Percentiles rank a stretch among this genome's conserved stretches.
phyloP scores from a whole-genome alignment of 164 flowering plant genomes.

The Aristolochia contorta region DNA sequence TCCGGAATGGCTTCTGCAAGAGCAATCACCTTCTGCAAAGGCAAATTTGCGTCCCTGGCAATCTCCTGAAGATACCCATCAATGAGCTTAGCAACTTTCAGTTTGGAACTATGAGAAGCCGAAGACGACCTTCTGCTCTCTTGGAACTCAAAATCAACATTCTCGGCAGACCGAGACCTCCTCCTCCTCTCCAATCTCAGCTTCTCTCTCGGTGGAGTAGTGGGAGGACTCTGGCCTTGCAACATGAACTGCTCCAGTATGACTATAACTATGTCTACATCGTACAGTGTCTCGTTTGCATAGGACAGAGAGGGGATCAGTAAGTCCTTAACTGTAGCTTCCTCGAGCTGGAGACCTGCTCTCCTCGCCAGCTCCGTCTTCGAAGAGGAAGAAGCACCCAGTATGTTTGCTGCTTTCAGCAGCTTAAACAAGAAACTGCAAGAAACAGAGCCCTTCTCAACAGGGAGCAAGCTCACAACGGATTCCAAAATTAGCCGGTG shows the following conservation, averaged over 20 bases:
- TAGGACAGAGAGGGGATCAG: slow-evolving; percentile 55
- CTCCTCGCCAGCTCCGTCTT: slow-evolving; percentile 73
- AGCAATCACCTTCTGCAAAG: slow-evolving; percentile 58
- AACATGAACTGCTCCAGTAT: slow-evolving; percentile 79
- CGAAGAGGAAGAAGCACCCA: slow-evolving; percentile 64
- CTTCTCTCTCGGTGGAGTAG: slow-evolving; percentile 54
- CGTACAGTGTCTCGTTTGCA: slow-evolving; percentile 38
- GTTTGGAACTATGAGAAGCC: slow-evolving; percentile 75
- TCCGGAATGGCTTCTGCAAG: slow-evolving; percentile 75
- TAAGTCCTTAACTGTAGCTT: slow-evolving; percentile 69
- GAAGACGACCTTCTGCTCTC: slow-evolving; percentile 81
- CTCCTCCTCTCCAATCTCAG: slow-evolving; percentile 38
- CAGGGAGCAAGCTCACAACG: slow-evolving; percentile 72
- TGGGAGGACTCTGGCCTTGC: slow-evolving; percentile 85
- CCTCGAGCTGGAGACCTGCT: slow-evolving; percentile 76
- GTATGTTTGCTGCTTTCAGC: slow-evolving; percentile 62
- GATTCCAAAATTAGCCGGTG: slow-evolving; percentile 69
- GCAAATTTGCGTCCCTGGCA: slow-evolving; percentile 59
- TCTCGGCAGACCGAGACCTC: slow-evolving; percentile 81
- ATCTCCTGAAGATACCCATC: slow-evolving; percentile 80
- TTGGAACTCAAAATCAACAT: slow-evolving; percentile 56
- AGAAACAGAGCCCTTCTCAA: slow-evolving; percentile 68
- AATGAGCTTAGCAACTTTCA: slow-evolving; percentile 84
- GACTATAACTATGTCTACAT: slow-evolving; percentile 60
- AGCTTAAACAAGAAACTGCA: slow-evolving; percentile 75